A percentile compares a stretch with the other conserved stretches of the same genome.
Evolutionary conservation across 345 rosid species (phyloP).

Genomic region (Salix suchowensis): DNA sequence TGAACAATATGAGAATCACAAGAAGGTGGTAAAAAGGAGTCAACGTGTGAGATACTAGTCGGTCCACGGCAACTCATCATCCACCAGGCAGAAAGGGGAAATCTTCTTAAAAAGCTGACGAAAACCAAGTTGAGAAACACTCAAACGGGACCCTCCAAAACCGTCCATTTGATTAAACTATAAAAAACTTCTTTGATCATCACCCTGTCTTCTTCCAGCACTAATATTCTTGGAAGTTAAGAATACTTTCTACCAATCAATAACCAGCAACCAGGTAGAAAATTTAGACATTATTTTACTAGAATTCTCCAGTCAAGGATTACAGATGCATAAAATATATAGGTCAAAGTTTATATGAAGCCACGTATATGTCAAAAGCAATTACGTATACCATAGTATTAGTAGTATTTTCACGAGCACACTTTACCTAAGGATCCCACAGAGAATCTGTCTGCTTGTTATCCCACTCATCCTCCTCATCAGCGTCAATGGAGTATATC

Average conservation of each 20-base stretch:
- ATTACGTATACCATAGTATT: not conserved
- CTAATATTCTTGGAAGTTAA: too few relatives aligned
- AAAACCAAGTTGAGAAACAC: not conserved
- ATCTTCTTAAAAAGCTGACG: not conserved
- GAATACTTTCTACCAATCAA: too few relatives aligned
- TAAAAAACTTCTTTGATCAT: not conserved
- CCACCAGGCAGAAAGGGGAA: not conserved
- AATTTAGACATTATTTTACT: not conserved
- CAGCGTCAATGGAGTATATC: not conserved
- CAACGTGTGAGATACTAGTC: not conserved
- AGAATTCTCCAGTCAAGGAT: not conserved
- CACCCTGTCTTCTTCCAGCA: not conserved
- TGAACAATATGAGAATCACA: not conserved
- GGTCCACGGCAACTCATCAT: not conserved
- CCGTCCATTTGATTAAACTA: not conserved
- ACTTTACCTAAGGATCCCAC: slow-evolving; percentile 13
- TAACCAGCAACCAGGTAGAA: not conserved
- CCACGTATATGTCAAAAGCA: not conserved
- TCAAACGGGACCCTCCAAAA: not conserved
- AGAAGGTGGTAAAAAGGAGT: not conserved
- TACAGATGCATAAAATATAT: not conserved
- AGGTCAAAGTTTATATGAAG: not conserved
- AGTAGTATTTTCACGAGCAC: not conserved
- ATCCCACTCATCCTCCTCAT: slow-evolving; percentile 3
- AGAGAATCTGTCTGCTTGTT: slow-evolving; percentile 19